Percentiles rank a stretch among this genome's conserved stretches.
phyloP scores from a whole-genome alignment of 2,329 filamentous ascomycete species.

The Alternaria sp. region DNA sequence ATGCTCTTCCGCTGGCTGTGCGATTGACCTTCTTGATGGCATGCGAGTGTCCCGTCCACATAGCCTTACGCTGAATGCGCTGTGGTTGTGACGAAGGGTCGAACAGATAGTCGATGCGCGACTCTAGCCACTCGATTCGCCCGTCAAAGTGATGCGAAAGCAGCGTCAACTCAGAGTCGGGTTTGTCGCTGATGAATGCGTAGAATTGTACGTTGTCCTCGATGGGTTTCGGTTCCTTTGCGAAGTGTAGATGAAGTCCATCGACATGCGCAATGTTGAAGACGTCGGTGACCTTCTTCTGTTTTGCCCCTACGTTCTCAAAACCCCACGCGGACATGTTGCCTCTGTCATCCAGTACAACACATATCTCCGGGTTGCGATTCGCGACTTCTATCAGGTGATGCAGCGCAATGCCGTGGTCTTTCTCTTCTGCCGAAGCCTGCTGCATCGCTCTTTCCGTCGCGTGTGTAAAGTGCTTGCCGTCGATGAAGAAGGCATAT shows the following conservation, averaged over 20 bases:
- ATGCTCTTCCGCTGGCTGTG: slow-evolving; percentile 78
- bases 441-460: slow-evolving; percentile 77
- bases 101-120: slow-evolving; percentile 78
- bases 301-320: slow-evolving; percentile 80
- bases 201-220: slow-evolving; percentile 72
- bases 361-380: slow-evolving; percentile 82
- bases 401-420: slow-evolving; percentile 74
- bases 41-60: slow-evolving; percentile 84
- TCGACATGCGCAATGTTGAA: slow-evolving; percentile 86
- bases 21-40: slow-evolving; percentile 85
- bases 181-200: slow-evolving; percentile 70
- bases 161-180: slow-evolving; percentile 70
- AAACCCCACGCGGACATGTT: slow-evolving; percentile 92
- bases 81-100: slow-evolving; percentile 67
- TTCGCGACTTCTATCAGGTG: slow-evolving; percentile 87
- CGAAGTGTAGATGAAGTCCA: slow-evolving; percentile 55
- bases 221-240: slow-evolving; percentile 34
- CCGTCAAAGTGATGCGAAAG: slow-evolving; percentile 87
- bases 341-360: slow-evolving; percentile 82
- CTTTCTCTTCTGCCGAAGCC: slow-evolving; percentile 63
- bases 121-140: slow-evolving; percentile 80
- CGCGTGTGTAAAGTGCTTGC: slow-evolving; percentile 77
- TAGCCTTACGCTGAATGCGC: slow-evolving; percentile 67
- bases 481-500: slow-evolving; percentile 83
- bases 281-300: slow-evolving; percentile 69